Base-by-base conservation (phyloP, 2,329 filamentous ascomycete species). In the Samsoniella hepiali region DNA sequence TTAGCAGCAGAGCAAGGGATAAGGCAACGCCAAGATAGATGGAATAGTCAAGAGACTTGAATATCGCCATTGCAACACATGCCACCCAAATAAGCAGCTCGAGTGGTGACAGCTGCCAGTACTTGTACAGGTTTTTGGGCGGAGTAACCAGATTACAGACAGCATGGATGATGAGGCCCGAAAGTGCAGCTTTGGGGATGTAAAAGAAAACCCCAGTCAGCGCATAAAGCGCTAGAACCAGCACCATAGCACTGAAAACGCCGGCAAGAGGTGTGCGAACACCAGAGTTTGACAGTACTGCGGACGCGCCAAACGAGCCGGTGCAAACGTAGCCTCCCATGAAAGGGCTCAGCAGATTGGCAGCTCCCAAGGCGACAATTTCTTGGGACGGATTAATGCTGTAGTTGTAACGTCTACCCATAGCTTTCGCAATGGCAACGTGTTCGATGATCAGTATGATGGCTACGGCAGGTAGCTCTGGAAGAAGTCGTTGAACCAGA, bases 281-380 rank as follows among this genome's bases (percentile, higher is more conserved):
- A 67, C 91, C 91, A 58, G 91, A 90, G 75, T 94, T 94, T 3
- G 90, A 91, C 70, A 94, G 90, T 72, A 95, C 92, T 45, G 91
- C 91, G 1, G 91, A 94, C 17, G 91, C 86, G 13, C 79, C 79
- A 69, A 84, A 84, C 0, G 81, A 83, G 2, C 77, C 77, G 0
- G 77, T 79, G 65, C 77, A 78, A 9, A 77, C 72, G 55, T 79
- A 80, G 3, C 76, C 78, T 5, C 90, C 90, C 2, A 93, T 76
- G 75, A 93, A 92, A 2, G 90, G 90, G 7, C 88, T 90, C 3
- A 93, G 80, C 4, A 93, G 75, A 68, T 94, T 94, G 38, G 85
- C 86, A 3, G 91, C 85, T 42, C 91, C 91, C 65, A 93, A 89
- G 13, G 90, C 90, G 34, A 93, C 87, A 42, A 93, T 78, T 71